Evolutionary conservation across 1,139 yeast species (phyloP).

Genomic region (Lodderomyces parapsilosis): DNA sequence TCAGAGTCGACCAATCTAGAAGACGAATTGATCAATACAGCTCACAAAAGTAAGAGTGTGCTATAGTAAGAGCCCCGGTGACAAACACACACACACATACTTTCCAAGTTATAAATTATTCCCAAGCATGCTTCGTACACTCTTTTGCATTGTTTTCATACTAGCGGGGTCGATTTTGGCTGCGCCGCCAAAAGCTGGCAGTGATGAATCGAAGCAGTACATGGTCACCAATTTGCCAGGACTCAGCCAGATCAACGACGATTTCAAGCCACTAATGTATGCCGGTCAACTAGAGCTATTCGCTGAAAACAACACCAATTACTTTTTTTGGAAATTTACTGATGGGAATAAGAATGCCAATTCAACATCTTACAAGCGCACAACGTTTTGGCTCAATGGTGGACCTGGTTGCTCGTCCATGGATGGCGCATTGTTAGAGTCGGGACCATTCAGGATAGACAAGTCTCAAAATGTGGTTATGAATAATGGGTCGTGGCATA

Average conservation of each 20-base stretch:
- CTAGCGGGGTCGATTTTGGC: slow-evolving; percentile 1
- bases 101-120: too few species aligned
- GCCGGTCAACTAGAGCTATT: slow-evolving; percentile 69
- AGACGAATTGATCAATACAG: too few species aligned
- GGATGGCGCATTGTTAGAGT: slow-evolving; percentile 95
- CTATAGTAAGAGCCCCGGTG: too few species aligned
- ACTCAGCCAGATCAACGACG: slow-evolving; percentile 28
- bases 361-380: slow-evolving; percentile 44
- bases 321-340: slow-evolving; percentile 78
- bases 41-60: too few species aligned
- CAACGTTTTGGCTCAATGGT: slow-evolving; percentile 90
- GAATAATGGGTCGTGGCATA: slow-evolving; percentile 85
- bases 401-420: slow-evolving; percentile 97
- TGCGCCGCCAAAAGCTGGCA: slow-evolving; percentile 6
- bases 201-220: slow-evolving; percentile 21
- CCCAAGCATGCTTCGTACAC: background rate
- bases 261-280: slow-evolving; percentile 54
- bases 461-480: slow-evolving; percentile 41
- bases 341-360: slow-evolving; percentile 24
- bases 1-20: too few species aligned
- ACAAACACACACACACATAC: background rate
- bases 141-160: background rate
- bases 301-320: slow-evolving; percentile 54
- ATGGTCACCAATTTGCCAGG: slow-evolving; percentile 46
- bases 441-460: slow-evolving; percentile 79